Base-by-base conservation (phyloP, 805 yeast genomes). In the Saturnispora ahearnii region DNA sequence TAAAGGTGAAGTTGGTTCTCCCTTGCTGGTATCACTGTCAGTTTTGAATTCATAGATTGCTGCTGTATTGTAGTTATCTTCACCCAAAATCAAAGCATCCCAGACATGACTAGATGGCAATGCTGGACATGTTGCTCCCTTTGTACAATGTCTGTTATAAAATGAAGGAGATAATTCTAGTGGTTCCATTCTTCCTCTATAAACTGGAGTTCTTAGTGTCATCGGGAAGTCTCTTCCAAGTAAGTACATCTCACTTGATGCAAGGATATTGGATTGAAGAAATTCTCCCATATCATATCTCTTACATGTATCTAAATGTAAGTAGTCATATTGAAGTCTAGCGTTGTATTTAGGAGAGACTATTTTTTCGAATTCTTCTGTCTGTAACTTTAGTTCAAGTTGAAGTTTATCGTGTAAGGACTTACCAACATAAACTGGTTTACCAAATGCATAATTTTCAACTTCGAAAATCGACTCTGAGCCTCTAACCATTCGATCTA, bases 161-260 rank as follows among this genome's bases (percentile, higher is more conserved):
- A 65, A 73, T 0, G 42, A 44, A 8, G 51, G 49, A 4, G 62
- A 61, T 2, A 71, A 51, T 53, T 69, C 72, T 13, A 48, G 40
- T 24, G 66, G 34, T 9, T 30, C 28, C 3, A 18, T 53, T 5
- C 54, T 47, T 3, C 48, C 21, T 48, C 63, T 53, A 56, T 75
- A 65, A 0, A 51, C 28, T 2, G 85, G 84, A 48, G 69, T 64
- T 1, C 68, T 55, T 22, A 81, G 59, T 1, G 77, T 68, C 5
- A 65, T 56, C 15, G 56, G 56, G 59, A 68, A 76, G 13, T 62
- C 56, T 41, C 68, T 51, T 53, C 79, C 82, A 4, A 74, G 59
- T 40, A 67, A 64, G 56, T 78, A 81, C 2, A 78, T 59, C n/a
- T 64, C 59, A 1, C 51, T 59, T 64, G 70, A 66, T 3, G 57